A percentile compares a stretch with the other conserved stretches of the same genome.
Evolutionary conservation across 495 filamentous ascomycete genomes (phyloP).

Genomic region (Hypoxylon intermedium): DNA sequence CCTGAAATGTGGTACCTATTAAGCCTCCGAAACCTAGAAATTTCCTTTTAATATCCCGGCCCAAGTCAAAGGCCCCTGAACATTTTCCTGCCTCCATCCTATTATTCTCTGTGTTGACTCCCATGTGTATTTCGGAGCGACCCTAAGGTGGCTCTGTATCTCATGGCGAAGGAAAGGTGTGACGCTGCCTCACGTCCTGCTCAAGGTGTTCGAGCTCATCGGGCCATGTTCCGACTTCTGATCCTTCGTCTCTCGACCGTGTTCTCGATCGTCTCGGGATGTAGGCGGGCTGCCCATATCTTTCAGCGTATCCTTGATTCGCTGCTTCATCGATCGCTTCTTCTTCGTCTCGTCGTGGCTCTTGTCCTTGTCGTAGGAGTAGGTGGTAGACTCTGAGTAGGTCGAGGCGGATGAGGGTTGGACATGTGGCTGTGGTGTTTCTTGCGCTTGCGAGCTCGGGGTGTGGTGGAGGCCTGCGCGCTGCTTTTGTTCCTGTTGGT

Average conservation of each 20-base stretch:
- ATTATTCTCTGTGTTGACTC: too few species aligned
- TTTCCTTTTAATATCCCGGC: too few species aligned
- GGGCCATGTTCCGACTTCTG: not conserved
- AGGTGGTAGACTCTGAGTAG: constrained; percentile 30
- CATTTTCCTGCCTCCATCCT: too few species aligned
- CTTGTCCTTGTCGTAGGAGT: constrained; percentile 33
- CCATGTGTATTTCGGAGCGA: too few species aligned
- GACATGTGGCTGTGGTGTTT: constrained; percentile 8
- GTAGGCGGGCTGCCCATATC: constrained; percentile 17
- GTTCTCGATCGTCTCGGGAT: constrained; percentile 2
- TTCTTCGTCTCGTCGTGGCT: constrained; percentile 10
- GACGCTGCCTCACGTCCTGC: constrained; percentile 10
- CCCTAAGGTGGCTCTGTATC: too few species aligned
- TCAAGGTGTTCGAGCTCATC: constrained; percentile 22
- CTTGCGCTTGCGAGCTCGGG: not conserved
- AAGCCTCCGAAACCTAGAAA: too few species aligned
- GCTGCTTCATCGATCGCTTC: constrained; percentile 30
- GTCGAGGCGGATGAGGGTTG: constrained; percentile 34
- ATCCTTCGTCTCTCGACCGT: constrained; percentile 5
- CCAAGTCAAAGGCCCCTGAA: too few species aligned
- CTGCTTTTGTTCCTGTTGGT: constrained; percentile 33
- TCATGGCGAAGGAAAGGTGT: too few species aligned
- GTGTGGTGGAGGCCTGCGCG: not conserved
- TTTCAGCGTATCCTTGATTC: constrained; percentile 25
- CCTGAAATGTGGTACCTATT: too few species aligned